phyloP scores from a whole-genome alignment of 1,284 basidiomycete genomes.

The Tremellales sp. region DNA sequence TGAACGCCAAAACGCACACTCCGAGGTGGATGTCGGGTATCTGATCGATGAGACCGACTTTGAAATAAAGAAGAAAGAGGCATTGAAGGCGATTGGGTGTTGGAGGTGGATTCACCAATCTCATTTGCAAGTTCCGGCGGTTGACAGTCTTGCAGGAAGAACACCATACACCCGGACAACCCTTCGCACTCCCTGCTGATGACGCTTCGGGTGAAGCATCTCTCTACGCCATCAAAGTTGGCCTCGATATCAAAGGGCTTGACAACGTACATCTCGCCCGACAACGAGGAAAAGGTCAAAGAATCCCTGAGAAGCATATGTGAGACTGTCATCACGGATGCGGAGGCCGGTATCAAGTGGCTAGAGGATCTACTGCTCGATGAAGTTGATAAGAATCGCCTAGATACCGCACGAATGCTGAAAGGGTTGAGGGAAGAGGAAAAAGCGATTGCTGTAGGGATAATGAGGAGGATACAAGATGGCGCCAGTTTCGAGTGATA shows the following conservation, averaged over 20 bases:
- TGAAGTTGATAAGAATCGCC: too few species aligned
- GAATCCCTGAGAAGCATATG: slow-evolving; percentile 10
- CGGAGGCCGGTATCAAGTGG: not conserved
- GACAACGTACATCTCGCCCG: slow-evolving; percentile 51
- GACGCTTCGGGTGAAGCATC: slow-evolving; percentile 62
- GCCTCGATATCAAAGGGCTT: slow-evolving; percentile 13
- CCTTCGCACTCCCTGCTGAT: slow-evolving; percentile 72
- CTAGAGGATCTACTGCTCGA: too few species aligned
- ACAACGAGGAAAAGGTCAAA: slow-evolving; percentile 51
- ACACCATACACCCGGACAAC: slow-evolving; percentile 63
- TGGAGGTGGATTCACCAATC: slow-evolving; percentile 58
- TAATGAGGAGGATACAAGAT: too few species aligned
- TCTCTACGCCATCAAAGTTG: slow-evolving; percentile 38
- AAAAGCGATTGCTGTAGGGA: too few species aligned
- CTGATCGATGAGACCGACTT: slow-evolving; percentile 53
- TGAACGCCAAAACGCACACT: slow-evolving; percentile 25
- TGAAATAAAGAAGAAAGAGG: slow-evolving; percentile 53
- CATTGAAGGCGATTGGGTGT: slow-evolving; percentile 61
- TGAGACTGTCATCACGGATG: not conserved
- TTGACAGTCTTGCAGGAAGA: slow-evolving; percentile 56
- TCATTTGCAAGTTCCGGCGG: slow-evolving; percentile 4
- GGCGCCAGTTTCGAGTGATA: too few species aligned
- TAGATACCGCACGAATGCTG: too few species aligned
- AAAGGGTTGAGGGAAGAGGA: too few species aligned
- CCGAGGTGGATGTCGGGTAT: slow-evolving; percentile 62